Conservation (phyloP, 2,329 filamentous ascomycete species). For the Colletotrichum neosansevieriae region DNA sequence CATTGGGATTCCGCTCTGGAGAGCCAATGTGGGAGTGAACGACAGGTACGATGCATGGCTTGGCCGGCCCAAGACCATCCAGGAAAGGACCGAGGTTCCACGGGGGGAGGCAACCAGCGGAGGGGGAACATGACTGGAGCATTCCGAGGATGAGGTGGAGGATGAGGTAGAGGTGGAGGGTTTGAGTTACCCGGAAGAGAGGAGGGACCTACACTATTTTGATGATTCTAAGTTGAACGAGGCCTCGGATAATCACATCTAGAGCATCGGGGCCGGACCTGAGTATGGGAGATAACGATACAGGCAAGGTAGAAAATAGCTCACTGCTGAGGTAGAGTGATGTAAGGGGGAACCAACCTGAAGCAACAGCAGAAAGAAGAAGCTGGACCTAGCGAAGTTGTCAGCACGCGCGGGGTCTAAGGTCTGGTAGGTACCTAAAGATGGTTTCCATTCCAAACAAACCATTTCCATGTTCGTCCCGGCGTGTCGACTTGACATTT, state of each 20-base stretch:
- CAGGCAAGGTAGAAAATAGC: too few species aligned
- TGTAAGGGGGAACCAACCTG: too few species aligned
- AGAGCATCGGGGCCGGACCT: too few species aligned
- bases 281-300: too few species aligned
- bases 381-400: not conserved
- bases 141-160: constrained; percentile 4
- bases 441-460: not conserved
- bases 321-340: too few species aligned
- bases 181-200: not conserved
- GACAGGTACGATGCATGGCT: constrained; percentile 36
- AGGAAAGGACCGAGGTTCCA: not conserved
- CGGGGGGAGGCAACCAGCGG: not conserved
- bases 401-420: constrained; percentile 4
- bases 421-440: too few species aligned
- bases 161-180: not conserved
- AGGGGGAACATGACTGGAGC: not conserved
- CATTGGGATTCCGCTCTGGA: not conserved
- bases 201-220: not conserved
- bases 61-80: not conserved
- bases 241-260: too few species aligned
- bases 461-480: constrained; percentile 22
- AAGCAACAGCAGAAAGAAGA: too few species aligned
- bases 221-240: too few species aligned
- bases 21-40: constrained; percentile 31
- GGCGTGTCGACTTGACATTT: constrained; percentile 1